Base-by-base conservation (phyloP, 2,329 filamentous ascomycete species). In the Aspergillus arachidicola region DNA sequence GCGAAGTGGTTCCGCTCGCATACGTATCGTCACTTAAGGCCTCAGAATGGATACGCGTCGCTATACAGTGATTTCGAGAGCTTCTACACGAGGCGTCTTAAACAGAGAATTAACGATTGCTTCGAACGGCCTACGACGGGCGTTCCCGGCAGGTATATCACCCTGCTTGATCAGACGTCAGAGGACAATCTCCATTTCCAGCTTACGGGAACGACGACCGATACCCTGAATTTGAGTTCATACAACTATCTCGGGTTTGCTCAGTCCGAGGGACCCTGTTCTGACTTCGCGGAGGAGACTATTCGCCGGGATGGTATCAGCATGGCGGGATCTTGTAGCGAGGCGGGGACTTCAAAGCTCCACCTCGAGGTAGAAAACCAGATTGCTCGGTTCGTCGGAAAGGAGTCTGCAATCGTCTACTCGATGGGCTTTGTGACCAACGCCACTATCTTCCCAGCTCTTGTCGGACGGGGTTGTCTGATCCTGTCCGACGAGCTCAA, bases 201-300 rank as follows among this genome's bases (percentile, higher is more conserved):
- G 74, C 89, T 92, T 77, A 92, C 90, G 2, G 94, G 94, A 61
- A 95, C 92, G 50, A 89, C 87, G 62, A 97, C 93, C 0, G 91
- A 97, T 79, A 97, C 94, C 0, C 83, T 98, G 69, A 98, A 98
- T 80, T 91, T 98, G 89, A 96, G 93, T 82, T 97, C 94, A 0
- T 97, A 98, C 85, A 98, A 97, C 80, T 98, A 97, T 77, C 90
- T 98, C 32, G 94, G 94, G 38, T 98, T 97, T 73, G 94, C 94
- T 57, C 94, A 98, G 78, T 97, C 94, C 0, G 93, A 97, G 66
- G 94, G 94, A 10, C 94, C 94, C 51, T 97, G 94, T 75, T 94
- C 94, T 57, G 94, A 97, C 77, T 90, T 90, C 16, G 92, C 94
- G 6, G 94, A 97, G 81, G 89, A 93, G 57, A 87, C 86, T 48